These are phyloP conservation scores for Bacidia rubella DNA, from an alignment of 495 filamentous ascomycete species.

Conservation along the genomic window DNA sequence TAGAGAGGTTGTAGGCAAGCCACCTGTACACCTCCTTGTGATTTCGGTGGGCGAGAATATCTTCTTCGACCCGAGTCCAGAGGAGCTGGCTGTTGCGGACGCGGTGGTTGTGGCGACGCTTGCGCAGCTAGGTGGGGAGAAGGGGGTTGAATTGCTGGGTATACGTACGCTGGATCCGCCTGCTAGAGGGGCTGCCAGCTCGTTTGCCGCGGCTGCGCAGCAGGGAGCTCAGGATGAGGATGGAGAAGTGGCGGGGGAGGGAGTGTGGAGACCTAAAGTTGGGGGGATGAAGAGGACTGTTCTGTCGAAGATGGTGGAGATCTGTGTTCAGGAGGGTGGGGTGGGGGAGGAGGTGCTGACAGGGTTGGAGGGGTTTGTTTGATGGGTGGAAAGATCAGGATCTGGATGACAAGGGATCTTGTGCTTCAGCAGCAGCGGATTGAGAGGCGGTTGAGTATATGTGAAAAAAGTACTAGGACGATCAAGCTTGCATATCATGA, in stretches of 20 bases:
- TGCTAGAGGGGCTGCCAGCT: slow-evolving; percentile 54
- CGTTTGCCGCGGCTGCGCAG: slow-evolving; percentile 16
- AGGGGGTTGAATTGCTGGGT: slow-evolving; percentile 39
- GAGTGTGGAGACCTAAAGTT: slow-evolving; percentile 66
- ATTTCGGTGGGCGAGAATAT: slow-evolving; percentile 76
- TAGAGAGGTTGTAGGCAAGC: slow-evolving; percentile 23
- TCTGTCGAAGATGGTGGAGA: slow-evolving; percentile 51
- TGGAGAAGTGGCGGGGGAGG: slow-evolving; percentile 32
- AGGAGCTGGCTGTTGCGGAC: slow-evolving; percentile 88
- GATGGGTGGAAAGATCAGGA: background rate
- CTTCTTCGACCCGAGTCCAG: slow-evolving; percentile 81
- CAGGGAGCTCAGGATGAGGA: slow-evolving; percentile 22
- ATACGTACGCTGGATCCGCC: slow-evolving; percentile 59
- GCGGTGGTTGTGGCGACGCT: slow-evolving; percentile 70
- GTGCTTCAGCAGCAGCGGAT: too few species aligned
- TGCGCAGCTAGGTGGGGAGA: background rate
- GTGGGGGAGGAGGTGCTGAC: slow-evolving; percentile 75
- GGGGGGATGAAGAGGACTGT: slow-evolving; percentile 60
- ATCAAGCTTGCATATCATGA: too few species aligned
- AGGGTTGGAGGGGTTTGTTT: slow-evolving; percentile 49
- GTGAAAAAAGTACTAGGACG: too few species aligned
- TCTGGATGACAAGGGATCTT: too few species aligned
- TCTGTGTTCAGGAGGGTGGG: slow-evolving; percentile 54
- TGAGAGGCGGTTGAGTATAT: too few species aligned
- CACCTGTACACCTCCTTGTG: slow-evolving; percentile 81